A percentile compares a stretch with the other conserved stretches of the same genome.
These are phyloP conservation scores for Epichloe baconii DNA, from an alignment of 2,329 filamentous ascomycete genomes.

Conservation along the genomic window DNA sequence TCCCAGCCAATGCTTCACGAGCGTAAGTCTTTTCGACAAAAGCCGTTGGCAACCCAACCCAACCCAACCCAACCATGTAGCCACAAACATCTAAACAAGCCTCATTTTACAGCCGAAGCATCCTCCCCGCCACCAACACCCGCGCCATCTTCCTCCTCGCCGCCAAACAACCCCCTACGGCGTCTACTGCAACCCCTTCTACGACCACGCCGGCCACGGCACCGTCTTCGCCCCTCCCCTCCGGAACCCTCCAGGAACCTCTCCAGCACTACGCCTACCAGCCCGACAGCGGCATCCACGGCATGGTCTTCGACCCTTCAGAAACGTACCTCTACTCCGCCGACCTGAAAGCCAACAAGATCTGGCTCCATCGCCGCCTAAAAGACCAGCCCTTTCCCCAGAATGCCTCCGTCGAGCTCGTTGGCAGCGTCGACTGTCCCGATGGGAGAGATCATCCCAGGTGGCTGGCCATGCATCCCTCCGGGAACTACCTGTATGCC, in stretches of 20 bases:
- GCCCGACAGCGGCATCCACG: conserved; percentile 59
- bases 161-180: conserved; percentile 60
- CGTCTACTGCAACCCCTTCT: conserved; percentile 86
- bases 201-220: conserved; percentile 69
- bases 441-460: conserved; percentile 63
- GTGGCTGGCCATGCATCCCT: conserved; percentile 76
- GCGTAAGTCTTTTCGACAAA: conserved; percentile 34
- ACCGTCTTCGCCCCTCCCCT: conserved; percentile 56
- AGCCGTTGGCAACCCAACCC: too few relatives aligned
- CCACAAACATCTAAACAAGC: too few relatives aligned
- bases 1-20: conserved; percentile 68
- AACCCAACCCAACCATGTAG: too few relatives aligned
- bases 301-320: conserved; percentile 66
- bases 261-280: conserved; percentile 64
- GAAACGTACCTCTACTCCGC: conserved; percentile 70
- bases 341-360: conserved; percentile 63
- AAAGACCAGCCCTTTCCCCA: conserved; percentile 14
- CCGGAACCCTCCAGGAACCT: conserved; percentile 47
- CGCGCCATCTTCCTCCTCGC: conserved; percentile 82
- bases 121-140: conserved; percentile 62
- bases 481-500: conserved; percentile 67
- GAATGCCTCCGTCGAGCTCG: conserved; percentile 50
- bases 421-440: conserved; percentile 62
- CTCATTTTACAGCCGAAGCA: conserved; percentile 44
- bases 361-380: conserved; percentile 74